Percentiles rank a stretch among this genome's conserved stretches.
These are phyloP conservation scores for Apiotrichum siamense DNA, from an alignment of 1,284 basidiomycete genomes.

Conservation along the genomic window DNA sequence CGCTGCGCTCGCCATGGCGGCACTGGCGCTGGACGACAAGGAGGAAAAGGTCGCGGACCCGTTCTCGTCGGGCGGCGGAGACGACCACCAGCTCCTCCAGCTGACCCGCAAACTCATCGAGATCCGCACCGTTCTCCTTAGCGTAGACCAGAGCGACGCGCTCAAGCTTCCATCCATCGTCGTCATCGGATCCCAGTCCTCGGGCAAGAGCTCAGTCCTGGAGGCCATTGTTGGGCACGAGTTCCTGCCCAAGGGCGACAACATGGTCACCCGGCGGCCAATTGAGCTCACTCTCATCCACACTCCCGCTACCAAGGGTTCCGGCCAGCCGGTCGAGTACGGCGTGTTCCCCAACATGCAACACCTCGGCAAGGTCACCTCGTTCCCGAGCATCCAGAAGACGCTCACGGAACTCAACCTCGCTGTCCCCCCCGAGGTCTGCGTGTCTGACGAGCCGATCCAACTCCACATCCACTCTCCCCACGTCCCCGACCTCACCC, in stretches of 20 bases:
- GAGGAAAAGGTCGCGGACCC: constrained; percentile 3
- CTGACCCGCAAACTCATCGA: constrained; percentile 94
- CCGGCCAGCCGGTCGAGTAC: constrained; percentile 68
- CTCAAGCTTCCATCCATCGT: constrained; percentile 95
- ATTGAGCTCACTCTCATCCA: constrained; percentile 97
- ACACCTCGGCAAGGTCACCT: constrained; percentile 73
- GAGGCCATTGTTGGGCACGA: constrained; percentile 98
- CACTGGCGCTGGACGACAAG: constrained; percentile 7
- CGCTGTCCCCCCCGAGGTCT: constrained; percentile 78
- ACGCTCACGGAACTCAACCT: constrained; percentile 93
- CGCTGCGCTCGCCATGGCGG: constrained; percentile 13
- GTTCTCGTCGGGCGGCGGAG: constrained; percentile 3
- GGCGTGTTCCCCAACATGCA: constrained; percentile 77
- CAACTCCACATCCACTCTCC: constrained; percentile 95
- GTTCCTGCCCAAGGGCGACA: constrained; percentile 87
- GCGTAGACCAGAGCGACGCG: constrained; percentile 90
- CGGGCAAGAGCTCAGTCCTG: constrained; percentile 93
- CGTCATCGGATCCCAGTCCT: constrained; percentile 96
- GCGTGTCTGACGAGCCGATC: constrained; percentile 91
- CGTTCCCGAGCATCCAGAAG: constrained; percentile 84
- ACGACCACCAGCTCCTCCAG: constrained; percentile 62
- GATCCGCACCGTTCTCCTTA: constrained; percentile 85
- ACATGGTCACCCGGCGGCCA: constrained; percentile 98
- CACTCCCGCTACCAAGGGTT: constrained; percentile 57
- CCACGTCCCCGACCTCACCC: constrained; percentile 89